phyloP scores from a whole-genome alignment of 2,329 filamentous ascomycete genomes.

The Paraphaeosphaeria minitans region DNA sequence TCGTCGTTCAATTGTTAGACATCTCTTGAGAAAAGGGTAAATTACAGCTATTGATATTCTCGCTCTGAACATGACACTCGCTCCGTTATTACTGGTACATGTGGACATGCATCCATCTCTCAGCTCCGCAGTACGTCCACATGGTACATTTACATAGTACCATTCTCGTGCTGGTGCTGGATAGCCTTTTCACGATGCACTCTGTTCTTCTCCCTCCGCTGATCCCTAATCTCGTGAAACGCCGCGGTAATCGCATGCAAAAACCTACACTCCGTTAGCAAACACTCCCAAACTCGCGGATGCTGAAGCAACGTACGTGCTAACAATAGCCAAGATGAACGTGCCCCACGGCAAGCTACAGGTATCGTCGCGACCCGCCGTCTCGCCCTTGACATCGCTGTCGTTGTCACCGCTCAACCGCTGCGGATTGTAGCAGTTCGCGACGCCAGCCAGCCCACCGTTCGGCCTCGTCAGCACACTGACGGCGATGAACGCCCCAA shows the following conservation, averaged over 20 bases:
- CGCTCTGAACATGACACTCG: too few species aligned
- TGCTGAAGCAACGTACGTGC: slow-evolving; percentile 46
- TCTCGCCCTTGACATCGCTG: slow-evolving; percentile 20
- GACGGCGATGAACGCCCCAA: slow-evolving; percentile 53
- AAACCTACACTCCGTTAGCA: slow-evolving; percentile 31
- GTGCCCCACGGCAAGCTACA: slow-evolving; percentile 53
- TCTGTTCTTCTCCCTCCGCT: slow-evolving; percentile 17
- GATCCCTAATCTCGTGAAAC: slow-evolving; percentile 47
- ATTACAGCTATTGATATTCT: too few species aligned
- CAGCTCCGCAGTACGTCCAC: not conserved
- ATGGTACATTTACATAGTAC: not conserved
- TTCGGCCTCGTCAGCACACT: slow-evolving; percentile 48
- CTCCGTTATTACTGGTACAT: too few species aligned
- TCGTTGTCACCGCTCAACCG: slow-evolving; percentile 9
- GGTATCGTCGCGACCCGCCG: slow-evolving; percentile 24
- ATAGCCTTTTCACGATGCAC: not conserved
- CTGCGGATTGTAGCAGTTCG: slow-evolving; percentile 35
- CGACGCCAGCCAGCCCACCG: slow-evolving; percentile 41
- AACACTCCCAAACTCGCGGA: not conserved
- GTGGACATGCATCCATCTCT: not conserved
- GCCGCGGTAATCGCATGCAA: slow-evolving; percentile 51
- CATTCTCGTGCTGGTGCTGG: not conserved
- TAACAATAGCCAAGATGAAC: slow-evolving; percentile 52
- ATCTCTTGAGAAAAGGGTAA: too few species aligned
- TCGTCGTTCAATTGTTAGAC: too few species aligned